These are phyloP conservation scores for Serendipita sp. DNA, from an alignment of 768 basidiomycete species.

Conservation along the genomic window DNA sequence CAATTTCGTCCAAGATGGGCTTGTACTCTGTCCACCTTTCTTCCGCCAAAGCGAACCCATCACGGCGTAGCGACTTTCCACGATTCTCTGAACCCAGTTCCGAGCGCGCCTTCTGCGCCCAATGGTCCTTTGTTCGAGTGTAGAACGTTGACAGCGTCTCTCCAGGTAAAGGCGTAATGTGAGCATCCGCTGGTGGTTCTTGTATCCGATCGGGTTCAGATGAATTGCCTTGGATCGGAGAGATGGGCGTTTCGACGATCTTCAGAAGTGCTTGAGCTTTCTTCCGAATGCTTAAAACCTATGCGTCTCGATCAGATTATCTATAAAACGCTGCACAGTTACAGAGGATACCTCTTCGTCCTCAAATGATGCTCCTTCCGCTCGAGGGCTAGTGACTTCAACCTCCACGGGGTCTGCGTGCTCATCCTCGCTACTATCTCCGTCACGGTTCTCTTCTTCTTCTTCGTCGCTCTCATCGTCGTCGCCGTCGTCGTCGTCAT, in stretches of 20 bases:
- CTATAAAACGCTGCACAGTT: neutral
- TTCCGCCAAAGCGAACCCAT: conserved; percentile 64
- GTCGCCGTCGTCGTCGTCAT: conserved; percentile 18
- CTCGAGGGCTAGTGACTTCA: conserved; percentile 16
- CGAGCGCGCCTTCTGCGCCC: conserved; percentile 56
- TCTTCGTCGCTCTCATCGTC: conserved; percentile 25
- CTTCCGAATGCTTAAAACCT: neutral
- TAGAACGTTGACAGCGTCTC: conserved; percentile 78
- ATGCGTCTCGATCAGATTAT: neutral
- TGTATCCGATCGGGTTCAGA: neutral
- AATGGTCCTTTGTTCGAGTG: conserved; percentile 63
- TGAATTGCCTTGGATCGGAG: neutral
- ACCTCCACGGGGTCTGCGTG: conserved; percentile 20
- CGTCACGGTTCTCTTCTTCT: conserved; percentile 25
- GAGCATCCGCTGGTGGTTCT: conserved; percentile 38
- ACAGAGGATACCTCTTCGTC: conserved; percentile 7
- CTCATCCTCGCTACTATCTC: conserved; percentile 20
- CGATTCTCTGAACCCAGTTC: conserved; percentile 36
- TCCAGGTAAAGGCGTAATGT: conserved; percentile 70
- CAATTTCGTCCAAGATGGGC: conserved; percentile 66
- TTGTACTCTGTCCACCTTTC: conserved; percentile 68
- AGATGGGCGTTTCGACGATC: neutral
- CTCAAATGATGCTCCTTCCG: conserved; percentile 14
- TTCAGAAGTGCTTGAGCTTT: neutral
- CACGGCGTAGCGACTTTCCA: conserved; percentile 63